Evolutionary conservation across 176 grass and related monocot species (phyloP).

Genomic region (Typha latifolia): DNA sequence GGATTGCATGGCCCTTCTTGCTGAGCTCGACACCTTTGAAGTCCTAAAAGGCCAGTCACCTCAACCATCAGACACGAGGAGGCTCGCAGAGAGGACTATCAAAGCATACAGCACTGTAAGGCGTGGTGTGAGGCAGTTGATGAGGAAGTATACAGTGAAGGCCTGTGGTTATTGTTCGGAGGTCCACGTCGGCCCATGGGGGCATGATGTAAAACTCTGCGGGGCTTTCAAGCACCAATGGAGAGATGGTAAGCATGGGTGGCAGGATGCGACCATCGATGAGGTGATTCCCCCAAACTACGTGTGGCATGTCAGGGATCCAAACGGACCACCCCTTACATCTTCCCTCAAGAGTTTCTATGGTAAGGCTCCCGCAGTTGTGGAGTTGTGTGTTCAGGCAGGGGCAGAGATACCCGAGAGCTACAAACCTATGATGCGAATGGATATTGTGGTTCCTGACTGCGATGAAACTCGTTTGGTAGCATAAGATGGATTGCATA

Average conservation of each 20-base stretch:
- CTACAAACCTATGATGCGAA: conserved; percentile 76
- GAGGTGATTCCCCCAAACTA: conserved; percentile 81
- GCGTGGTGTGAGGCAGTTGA: conserved; percentile 43
- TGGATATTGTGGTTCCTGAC: conserved; percentile 72
- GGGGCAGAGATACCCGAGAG: conserved; percentile 60
- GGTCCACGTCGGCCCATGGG: conserved; percentile 83
- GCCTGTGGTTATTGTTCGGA: conserved; percentile 89
- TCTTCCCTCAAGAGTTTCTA: conserved; percentile 61
- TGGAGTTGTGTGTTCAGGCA: conserved; percentile 84
- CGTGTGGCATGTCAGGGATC: conserved; percentile 71
- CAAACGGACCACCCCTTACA: conserved; percentile 39
- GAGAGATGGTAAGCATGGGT: conserved; percentile 86
- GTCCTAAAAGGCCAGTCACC: conserved; percentile 26
- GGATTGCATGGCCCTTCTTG: conserved; percentile 52
- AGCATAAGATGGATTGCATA: conserved; percentile 18
- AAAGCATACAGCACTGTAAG: conserved; percentile 60
- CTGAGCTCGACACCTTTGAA: conserved; percentile 70
- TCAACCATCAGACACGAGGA: conserved; percentile 31
- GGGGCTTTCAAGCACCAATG: conserved; percentile 97
- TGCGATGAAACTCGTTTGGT: conserved; percentile 47
- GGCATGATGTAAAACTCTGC: conserved; percentile 82
- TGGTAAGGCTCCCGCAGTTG: conserved; percentile 69
- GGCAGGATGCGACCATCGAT: conserved; percentile 74
- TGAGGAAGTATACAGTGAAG: conserved; percentile 82
- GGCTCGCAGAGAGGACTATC: conserved; percentile 55